Base-by-base conservation (phyloP, 2,329 filamentous ascomycete genomes). In the Diaporthe citrichinensis region DNA sequence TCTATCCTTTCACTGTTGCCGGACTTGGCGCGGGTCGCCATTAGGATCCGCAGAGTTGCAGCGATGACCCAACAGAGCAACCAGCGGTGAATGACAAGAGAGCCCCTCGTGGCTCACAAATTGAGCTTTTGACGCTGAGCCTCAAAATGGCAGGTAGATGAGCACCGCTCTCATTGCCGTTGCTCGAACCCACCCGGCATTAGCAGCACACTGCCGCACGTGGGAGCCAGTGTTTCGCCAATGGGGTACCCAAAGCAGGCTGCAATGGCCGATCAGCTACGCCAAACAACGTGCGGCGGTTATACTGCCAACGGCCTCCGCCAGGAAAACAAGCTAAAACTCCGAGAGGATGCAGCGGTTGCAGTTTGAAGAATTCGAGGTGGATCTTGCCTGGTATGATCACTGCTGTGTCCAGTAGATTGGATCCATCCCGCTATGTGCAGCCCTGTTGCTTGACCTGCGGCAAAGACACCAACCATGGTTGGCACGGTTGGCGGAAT, bases 1-100 rank as follows among this genome's bases (percentile, higher is more conserved):
- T 44, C 51, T 51, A 55, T 51, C 44, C 71, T 73, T 73, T 65
- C 57, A 74, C 46, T 62, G 67, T 74, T 76, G 67, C 75, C 75
- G 75, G 74, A 68, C 74, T 74, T 76, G 75, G 72, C 75, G 75
- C 75, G 72, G 67, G 44, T 67, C 61, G 71, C 68, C 75, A 36
- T 73, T 74, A 73, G 72, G 67, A 72, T 53, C 55, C 51, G 72
- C 75, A 67, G 25, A 34, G 59, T 55, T 46, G 49, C 75, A 69
- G 65, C 65, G 49, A 41, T 69, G 71, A 73, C 46, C 71, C 58
- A 65, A 71, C 49, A 51, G 15, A 59, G 46, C 57, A 74, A 76
- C 25, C 65, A 69, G 58, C 72, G 72, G 72, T 71, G 74, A 74
- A 73, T 74, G 55, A 39, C 57, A 23, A 58, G 25, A 41, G n/a